Evolutionary conservation across 2,329 filamentous ascomycete genomes (phyloP), one percentile per base, ranked within the genome.

Genomic region (Colletotrichum sojae): DNA sequence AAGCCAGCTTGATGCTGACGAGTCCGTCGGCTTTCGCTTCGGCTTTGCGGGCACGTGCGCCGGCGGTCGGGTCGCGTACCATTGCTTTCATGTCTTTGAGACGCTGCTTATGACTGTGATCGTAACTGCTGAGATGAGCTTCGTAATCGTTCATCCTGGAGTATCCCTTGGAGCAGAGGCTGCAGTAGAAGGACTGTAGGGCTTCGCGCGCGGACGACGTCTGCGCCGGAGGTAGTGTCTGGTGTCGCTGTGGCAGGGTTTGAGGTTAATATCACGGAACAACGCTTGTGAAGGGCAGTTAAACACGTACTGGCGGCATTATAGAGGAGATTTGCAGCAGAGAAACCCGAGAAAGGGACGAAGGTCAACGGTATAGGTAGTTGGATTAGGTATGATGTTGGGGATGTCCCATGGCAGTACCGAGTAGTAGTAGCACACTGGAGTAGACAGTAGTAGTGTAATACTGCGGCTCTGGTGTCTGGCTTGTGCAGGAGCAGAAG

Each of bases 141-240:
- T 98, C 95, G 79, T 97, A 98, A 79, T 98, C 95, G 78, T 97
- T 95, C 87, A 97, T 95, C 64, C 96, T 94, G 2, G 91, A 90
- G 82, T 98, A 99, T 75, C 95, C 95, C 83, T 98, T 98, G 72
- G 92, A 90, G 84, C 96, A 98, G 63, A 98, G 89, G 48, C 91
- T 89, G 84, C 91, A 97, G 83, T 93, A 94, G 82, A 97, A 96
- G 40, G 92, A 90, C 76, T 91, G 92, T 56, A 93, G 86, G 16
- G 93, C 93, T 75, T 93, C 92, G 71, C 93, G 91, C 9, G 93
- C 94, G 2, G 88, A 87, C 27, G 85, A 83, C 22, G 88, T 90
- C 75, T 88, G 86, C 65, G 88, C 86, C 5, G 86, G 84, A 1
- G 88, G 88, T 2, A 89, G 83, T 5, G 87, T 89, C 71, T 88